Base-by-base conservation (phyloP, 805 yeast genomes). In the Nakazawaea holstii region DNA sequence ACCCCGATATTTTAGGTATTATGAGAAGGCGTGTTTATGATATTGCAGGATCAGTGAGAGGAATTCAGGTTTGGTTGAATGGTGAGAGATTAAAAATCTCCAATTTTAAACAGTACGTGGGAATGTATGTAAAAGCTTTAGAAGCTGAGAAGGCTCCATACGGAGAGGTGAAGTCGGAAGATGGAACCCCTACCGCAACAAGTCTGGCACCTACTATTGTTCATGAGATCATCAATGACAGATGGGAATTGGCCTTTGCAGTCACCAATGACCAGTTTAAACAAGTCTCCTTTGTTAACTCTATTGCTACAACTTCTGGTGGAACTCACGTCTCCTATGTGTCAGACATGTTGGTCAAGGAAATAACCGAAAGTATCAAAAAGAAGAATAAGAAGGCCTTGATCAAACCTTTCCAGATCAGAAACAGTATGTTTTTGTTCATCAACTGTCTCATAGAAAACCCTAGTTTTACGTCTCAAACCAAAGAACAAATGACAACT, bases 201-300 rank as follows among this genome's bases (percentile, higher is more conserved):
- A 75, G 72, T 48, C 82, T 82, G 26, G 37, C 57, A 24, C 70
- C 67, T 8, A 72, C 84, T 0, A 76, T 94, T 46, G 83, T 94
- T 10, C 87, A 90, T 61, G 94, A 88, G 64, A 77, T 80, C 39
- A 65, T 90, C 39, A 86, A 82, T 58, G 94, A 87, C 49, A 77
- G 97, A 53, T 94, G 99, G 99, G 99, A 94, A 65, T 66, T 94
- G 51, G 99, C 96, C 0, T 92, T 94, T 69, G 92, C 96, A 1
- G 85, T 90, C 4, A 87, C 97, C 38, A 41, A 41, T 32, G 96
- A 90, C 59, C 92, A 91, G 4, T 94, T 94, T 66, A 87, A 88
- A 57, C 99, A 94, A 64, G 94, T 94, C 38, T 91, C 97, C 32
- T 94, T 94, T 68, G 99, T 94, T 13, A 94, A 94, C 63, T 90